phyloP scores from a whole-genome alignment of 345 rosid genomes.

The Populus nigra region DNA sequence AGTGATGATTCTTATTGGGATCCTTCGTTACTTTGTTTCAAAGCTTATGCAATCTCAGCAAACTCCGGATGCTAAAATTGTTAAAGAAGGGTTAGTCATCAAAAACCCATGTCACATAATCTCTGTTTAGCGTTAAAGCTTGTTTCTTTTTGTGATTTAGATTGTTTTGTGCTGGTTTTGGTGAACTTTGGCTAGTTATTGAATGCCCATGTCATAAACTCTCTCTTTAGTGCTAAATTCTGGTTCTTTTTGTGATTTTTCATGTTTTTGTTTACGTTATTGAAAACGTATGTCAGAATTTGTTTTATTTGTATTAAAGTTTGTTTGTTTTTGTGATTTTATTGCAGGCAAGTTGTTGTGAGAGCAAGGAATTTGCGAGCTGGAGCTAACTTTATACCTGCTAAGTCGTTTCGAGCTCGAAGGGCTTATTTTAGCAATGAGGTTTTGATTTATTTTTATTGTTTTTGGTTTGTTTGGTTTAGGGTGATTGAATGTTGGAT shows the following conservation, averaged over 20 bases:
- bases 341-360: conserved; percentile 66
- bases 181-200: neutral
- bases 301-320: neutral
- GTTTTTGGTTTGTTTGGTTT: neutral
- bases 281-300: neutral
- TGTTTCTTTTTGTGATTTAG: neutral
- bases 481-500: neutral
- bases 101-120: neutral
- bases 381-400: conserved; percentile 83
- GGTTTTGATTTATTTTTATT: conserved; percentile 37
- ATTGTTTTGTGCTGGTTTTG: neutral
- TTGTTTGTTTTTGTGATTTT: conserved; percentile 1
- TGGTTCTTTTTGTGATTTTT: neutral
- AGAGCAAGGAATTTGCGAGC: conserved; percentile 88
- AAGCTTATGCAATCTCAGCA: conserved; percentile 90
- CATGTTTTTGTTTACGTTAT: neutral
- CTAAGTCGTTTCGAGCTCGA: conserved; percentile 82
- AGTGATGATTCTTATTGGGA: conserved; percentile 90
- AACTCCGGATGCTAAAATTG: conserved; percentile 69
- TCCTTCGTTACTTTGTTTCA: conserved; percentile 81
- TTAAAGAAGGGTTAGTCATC: conserved; percentile 75
- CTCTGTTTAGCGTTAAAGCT: neutral
- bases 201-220: neutral
- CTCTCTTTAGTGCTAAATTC: neutral
- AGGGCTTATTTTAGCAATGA: conserved; percentile 79